Conservation (phyloP, 2,329 filamentous ascomycete species). For the Rhinocladiella similis region DNA sequence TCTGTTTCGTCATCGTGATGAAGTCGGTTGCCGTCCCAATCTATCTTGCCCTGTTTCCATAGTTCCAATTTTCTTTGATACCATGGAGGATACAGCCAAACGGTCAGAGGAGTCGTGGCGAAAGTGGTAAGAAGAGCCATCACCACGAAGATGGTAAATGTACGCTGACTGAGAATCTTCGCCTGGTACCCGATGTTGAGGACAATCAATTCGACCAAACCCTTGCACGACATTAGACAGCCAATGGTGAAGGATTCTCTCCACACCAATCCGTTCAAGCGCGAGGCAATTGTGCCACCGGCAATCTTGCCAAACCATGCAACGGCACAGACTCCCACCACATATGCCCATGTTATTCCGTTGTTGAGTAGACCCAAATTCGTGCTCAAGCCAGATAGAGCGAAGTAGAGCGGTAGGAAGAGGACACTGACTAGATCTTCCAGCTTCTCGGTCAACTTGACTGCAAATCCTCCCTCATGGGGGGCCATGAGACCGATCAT, state of each 20-base stretch:
- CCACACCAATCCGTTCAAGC: slow-evolving; percentile 77
- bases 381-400: slow-evolving; percentile 84
- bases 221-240: slow-evolving; percentile 93
- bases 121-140: slow-evolving; percentile 91
- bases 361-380: slow-evolving; percentile 80
- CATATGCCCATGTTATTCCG: slow-evolving; percentile 86
- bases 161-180: slow-evolving; percentile 73
- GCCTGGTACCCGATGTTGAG: slow-evolving; percentile 79
- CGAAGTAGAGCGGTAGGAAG: slow-evolving; percentile 90
- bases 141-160: slow-evolving; percentile 92
- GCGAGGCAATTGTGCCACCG: slow-evolving; percentile 77
- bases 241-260: slow-evolving; percentile 87
- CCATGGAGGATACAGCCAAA: slow-evolving; percentile 72
- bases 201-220: slow-evolving; percentile 92
- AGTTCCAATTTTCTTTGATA: slow-evolving; percentile 72
- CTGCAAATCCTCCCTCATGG: slow-evolving; percentile 63
- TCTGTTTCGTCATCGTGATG: slow-evolving; percentile 47
- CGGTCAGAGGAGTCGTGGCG: slow-evolving; percentile 74
- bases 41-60: slow-evolving; percentile 83
- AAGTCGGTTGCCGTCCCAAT: slow-evolving; percentile 70
- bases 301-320: slow-evolving; percentile 84
- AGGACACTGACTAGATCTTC: slow-evolving; percentile 85
- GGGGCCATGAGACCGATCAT: slow-evolving; percentile 86
- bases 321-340: slow-evolving; percentile 75
- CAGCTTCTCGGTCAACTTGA: slow-evolving; percentile 87